Evolutionary conservation across 2,329 filamentous ascomycete species (phyloP).

Genomic region (Diaporthe nobilis): DNA sequence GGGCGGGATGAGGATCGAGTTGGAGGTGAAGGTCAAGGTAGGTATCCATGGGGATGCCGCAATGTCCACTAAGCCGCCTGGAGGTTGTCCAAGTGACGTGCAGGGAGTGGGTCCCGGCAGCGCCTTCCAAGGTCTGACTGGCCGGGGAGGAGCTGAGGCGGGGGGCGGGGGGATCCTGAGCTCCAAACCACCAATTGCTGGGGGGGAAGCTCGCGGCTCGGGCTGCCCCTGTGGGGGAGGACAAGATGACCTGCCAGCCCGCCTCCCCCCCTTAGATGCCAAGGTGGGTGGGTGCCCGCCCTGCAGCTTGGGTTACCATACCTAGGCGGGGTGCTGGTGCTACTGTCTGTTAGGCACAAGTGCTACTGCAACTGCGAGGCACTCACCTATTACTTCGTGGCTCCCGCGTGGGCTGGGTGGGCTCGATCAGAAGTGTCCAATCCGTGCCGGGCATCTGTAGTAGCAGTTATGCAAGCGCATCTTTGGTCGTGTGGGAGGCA

Average conservation of each 20-base stretch:
- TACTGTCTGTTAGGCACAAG: conserved; percentile 2
- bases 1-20: conserved; percentile 3
- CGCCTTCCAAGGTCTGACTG: conserved; percentile 41
- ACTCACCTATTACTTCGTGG: background rate
- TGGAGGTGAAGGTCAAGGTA: conserved; percentile 26
- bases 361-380: conserved; percentile 7
- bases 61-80: conserved; percentile 22
- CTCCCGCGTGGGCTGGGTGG: conserved; percentile 17
- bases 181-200: conserved; percentile 21
- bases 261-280: background rate
- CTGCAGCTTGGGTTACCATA: background rate
- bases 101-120: conserved; percentile 25
- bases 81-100: conserved; percentile 42
- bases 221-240: conserved; percentile 26
- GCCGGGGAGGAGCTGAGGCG: conserved; percentile 43
- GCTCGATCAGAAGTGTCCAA: background rate
- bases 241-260: conserved; percentile 9
- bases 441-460: background rate
- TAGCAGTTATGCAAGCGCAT: conserved; percentile 22
- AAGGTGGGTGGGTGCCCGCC: conserved; percentile 3
- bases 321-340: background rate
- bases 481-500: conserved; percentile 35
- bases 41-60: conserved; percentile 1
- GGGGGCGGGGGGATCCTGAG: conserved; percentile 44
- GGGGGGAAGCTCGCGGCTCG: conserved; percentile 5